A percentile compares a stretch with the other conserved stretches of the same genome.
Conservation (phyloP, 2,329 filamentous ascomycete genomes). For the Thelonectria discophora region DNA sequence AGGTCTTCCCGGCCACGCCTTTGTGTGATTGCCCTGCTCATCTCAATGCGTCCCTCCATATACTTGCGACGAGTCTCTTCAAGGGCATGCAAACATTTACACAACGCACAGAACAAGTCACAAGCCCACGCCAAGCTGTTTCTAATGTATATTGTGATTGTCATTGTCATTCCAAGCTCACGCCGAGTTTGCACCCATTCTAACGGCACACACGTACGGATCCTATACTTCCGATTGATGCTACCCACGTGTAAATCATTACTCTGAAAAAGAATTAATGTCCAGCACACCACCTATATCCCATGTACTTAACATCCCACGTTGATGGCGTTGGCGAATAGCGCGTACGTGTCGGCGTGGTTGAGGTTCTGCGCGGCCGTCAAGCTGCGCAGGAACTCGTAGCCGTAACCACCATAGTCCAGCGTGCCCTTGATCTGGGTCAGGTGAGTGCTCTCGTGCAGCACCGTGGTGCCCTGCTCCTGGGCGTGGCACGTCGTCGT, state of each 20-base stretch:
- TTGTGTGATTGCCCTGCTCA: conserved; percentile 10
- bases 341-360: conserved; percentile 66
- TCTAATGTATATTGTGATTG: conserved; percentile 10
- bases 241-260: neutral
- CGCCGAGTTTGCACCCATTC: conserved; percentile 5
- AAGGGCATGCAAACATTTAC: neutral
- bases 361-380: conserved; percentile 60
- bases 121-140: neutral
- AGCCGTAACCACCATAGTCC: conserved; percentile 66
- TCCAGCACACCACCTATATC: neutral
- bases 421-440: conserved; percentile 65
- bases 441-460: conserved; percentile 73
- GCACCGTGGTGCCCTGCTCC: conserved; percentile 70
- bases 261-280: neutral
- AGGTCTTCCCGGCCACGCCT: conserved; percentile 9
- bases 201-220: neutral
- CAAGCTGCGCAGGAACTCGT: conserved; percentile 60
- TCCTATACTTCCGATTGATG: neutral
- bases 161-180: conserved; percentile 1
- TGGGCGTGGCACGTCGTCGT: conserved; percentile 66
- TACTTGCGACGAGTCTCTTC: conserved; percentile 2
- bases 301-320: conserved; percentile 50
- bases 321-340: conserved; percentile 39
- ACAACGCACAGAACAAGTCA: conserved; percentile 14
- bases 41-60: conserved; percentile 10